Conservation (phyloP, 1,284 basidiomycete genomes). For the Earliella scabrosa region DNA sequence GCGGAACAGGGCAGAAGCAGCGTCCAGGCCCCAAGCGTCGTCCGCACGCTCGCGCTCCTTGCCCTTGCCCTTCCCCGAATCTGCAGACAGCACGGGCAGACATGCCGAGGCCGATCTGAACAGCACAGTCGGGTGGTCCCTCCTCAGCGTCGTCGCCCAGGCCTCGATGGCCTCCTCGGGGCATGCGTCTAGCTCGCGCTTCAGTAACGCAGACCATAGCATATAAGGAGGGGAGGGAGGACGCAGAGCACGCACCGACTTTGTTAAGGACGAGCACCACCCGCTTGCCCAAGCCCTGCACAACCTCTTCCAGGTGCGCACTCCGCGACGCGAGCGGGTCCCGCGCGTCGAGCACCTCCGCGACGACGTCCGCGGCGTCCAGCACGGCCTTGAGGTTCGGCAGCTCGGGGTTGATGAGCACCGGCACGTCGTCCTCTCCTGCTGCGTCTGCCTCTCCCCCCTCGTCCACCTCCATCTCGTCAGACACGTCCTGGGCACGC, state of each 20-base stretch:
- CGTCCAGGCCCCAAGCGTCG: conserved; percentile 64
- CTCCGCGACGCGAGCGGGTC: conserved; percentile 80
- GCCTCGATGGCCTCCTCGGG: conserved; percentile 80
- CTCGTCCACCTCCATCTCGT: conserved; percentile 21
- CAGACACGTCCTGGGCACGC: no score
- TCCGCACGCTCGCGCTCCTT: conserved; percentile 48
- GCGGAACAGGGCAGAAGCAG: conserved; percentile 50
- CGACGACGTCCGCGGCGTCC: conserved; percentile 82
- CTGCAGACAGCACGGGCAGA: conserved; percentile 43
- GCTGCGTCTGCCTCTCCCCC: conserved; percentile 39
- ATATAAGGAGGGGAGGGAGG: conserved; percentile 16
- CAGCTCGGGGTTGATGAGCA: conserved; percentile 71
- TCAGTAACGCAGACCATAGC: neutral
- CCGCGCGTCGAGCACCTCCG: conserved; percentile 86
- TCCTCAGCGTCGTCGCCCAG: conserved; percentile 78
- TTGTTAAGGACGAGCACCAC: conserved; percentile 85
- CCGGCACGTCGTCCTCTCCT: conserved; percentile 54
- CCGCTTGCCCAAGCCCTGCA: conserved; percentile 48
- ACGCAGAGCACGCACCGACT: conserved; percentile 62
- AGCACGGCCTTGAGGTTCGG: conserved; percentile 75
- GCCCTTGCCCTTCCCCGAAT: conserved; percentile 40
- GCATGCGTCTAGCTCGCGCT: conserved; percentile 83
- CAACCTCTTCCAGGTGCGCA: conserved; percentile 63
- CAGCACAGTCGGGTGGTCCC: conserved; percentile 73
- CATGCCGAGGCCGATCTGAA: conserved; percentile 83